phyloP scores from a whole-genome alignment of 495 filamentous ascomycete genomes.

The Xylaria bambusicola region DNA sequence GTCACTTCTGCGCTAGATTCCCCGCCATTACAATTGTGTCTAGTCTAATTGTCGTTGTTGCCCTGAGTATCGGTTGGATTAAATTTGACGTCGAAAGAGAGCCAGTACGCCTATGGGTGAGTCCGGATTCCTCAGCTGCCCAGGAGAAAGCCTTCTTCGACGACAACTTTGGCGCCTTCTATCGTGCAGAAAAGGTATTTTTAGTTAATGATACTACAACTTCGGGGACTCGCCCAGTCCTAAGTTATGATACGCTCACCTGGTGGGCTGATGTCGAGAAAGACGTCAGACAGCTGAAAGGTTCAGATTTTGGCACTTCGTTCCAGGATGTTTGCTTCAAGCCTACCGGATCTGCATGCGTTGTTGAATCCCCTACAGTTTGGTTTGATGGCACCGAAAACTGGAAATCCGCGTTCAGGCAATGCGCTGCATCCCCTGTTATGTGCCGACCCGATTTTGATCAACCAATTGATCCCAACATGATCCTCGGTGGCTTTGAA shows the following conservation, averaged over 20 bases:
- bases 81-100: conserved; percentile 84
- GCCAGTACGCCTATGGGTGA: conserved; percentile 92
- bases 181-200: conserved; percentile 89
- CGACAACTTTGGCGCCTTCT: conserved; percentile 93
- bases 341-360: conserved; percentile 84
- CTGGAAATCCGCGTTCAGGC: conserved; percentile 68
- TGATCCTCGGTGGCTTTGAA: conserved; percentile 82
- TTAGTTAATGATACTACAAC: conserved; percentile 80
- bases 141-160: conserved; percentile 95
- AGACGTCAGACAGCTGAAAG: conserved; percentile 67
- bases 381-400: conserved; percentile 71
- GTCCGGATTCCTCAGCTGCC: conserved; percentile 85
- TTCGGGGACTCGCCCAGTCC: conserved; percentile 67
- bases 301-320: conserved; percentile 59
- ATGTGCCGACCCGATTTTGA: conserved; percentile 83
- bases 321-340: conserved; percentile 92
- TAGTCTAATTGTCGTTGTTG: conserved; percentile 67
- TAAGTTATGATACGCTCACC: conserved; percentile 80
- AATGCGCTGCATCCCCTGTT: conserved; percentile 76
- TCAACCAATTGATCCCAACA: conserved; percentile 79
- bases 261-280: conserved; percentile 97
- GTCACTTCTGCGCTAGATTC: conserved; percentile 75
- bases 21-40: conserved; percentile 77
- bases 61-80: conserved; percentile 85
- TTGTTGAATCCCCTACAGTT: conserved; percentile 84